A percentile compares a stretch with the other conserved stretches of the same genome.
These are phyloP conservation scores for Fraxinus ornus DNA, from an alignment of 305 asterid genomes.

Conservation along the genomic window DNA sequence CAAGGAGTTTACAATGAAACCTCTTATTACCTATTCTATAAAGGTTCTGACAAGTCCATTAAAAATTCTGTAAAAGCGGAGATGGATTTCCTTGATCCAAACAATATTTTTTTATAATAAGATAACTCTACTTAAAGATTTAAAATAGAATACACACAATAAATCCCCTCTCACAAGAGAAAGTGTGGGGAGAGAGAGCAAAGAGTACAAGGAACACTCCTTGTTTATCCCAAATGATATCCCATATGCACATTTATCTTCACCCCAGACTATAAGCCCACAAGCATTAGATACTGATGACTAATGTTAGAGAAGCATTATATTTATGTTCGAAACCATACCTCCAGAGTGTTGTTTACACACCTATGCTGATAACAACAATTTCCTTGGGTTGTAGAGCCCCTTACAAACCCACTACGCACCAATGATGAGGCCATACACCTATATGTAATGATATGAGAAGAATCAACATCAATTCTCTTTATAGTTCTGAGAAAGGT, in stretches of 20 bases:
- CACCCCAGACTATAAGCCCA: background rate
- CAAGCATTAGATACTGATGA: background rate
- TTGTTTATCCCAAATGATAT: background rate
- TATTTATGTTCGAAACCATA: conserved; percentile 29
- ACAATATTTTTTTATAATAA: background rate
- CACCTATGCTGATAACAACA: conserved; percentile 95
- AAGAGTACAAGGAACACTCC: background rate
- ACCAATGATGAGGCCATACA: conserved; percentile 97
- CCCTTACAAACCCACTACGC: conserved; percentile 94
- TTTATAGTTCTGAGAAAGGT: background rate
- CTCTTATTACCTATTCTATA: background rate
- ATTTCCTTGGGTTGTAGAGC: conserved; percentile 85
- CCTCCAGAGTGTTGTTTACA: conserved; percentile 72
- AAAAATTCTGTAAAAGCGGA: background rate
- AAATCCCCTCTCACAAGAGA: background rate
- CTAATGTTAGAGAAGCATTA: background rate
- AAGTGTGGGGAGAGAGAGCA: background rate
- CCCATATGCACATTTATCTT: background rate
- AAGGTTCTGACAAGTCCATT: background rate
- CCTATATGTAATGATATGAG: conserved; percentile 41
- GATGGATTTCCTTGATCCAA: background rate
- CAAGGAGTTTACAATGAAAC: background rate
- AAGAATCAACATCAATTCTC: conserved; percentile 13
- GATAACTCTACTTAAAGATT: background rate
- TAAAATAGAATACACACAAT: background rate